Conservation (phyloP, 495 filamentous ascomycete species). For the Baudoinia panamericana region DNA sequence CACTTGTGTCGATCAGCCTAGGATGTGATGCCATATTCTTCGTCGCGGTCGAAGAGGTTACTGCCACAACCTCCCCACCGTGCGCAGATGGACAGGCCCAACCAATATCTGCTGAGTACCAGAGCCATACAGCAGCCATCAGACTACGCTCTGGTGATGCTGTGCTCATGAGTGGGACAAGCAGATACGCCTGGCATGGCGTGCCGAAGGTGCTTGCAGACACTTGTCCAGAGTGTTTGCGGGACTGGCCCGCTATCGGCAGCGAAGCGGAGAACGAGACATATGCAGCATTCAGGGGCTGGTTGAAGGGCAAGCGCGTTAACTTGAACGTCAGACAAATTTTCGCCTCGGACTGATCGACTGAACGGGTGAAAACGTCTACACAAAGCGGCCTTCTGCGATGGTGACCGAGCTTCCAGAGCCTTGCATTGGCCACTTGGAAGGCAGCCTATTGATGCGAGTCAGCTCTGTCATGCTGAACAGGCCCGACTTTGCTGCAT, state of each 20-base stretch:
- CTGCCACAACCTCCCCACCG: background rate
- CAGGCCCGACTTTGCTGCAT: no score
- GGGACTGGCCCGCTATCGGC: slow-evolving; percentile 55
- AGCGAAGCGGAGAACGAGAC: slow-evolving; percentile 21
- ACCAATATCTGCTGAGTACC: slow-evolving; percentile 29
- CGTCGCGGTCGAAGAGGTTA: slow-evolving; percentile 39
- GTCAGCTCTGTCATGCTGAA: no score
- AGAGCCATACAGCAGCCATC: slow-evolving; percentile 44
- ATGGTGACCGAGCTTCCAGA: no score
- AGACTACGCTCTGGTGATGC: slow-evolving; percentile 69
- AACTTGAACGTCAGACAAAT: slow-evolving; percentile 91
- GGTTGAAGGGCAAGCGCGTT: slow-evolving; percentile 74
- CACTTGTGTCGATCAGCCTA: slow-evolving; percentile 70
- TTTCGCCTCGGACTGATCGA: no score
- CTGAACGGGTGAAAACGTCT: no score
- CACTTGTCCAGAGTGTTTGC: slow-evolving; percentile 64
- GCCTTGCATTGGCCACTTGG: no score
- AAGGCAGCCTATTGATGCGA: no score
- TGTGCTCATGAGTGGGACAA: slow-evolving; percentile 38
- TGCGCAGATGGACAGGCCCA: slow-evolving; percentile 4
- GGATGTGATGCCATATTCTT: slow-evolving; percentile 83
- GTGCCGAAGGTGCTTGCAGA: slow-evolving; percentile 67
- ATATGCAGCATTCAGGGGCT: slow-evolving; percentile 59
- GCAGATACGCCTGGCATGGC: slow-evolving; percentile 65
- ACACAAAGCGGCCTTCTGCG: no score